Base-by-base conservation (phyloP, 805 yeast species). In the Nakazawaea molendinolei region DNA sequence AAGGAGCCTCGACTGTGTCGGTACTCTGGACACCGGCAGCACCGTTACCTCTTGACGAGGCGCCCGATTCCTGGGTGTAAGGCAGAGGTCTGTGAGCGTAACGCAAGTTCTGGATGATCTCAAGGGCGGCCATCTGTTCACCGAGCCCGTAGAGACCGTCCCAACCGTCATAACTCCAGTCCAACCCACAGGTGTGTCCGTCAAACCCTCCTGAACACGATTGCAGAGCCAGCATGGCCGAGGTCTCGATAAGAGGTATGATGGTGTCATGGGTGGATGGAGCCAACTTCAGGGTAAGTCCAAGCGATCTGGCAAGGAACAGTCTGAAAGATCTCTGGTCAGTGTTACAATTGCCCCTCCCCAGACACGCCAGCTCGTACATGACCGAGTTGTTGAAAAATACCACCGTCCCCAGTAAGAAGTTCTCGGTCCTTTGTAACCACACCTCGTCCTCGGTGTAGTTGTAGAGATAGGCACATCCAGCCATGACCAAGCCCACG, bases 181-280 rank as follows among this genome's bases (percentile, higher is more conserved):
- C 64, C 36, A 69, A 55, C 31, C 95, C 95, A 61, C 95, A 86
- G 0, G 97, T 89, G 44, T 76, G 81, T 13, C 86, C 86, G 55
- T 89, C 97, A 5, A 60, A 41, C 49, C 96, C 97, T 41, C 95
- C 95, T 1, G 78, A 63, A 58, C 95, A 86, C 1, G 90, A 72
- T 33, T 60, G 60, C 2, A 89, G 90, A 1, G 95, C 95, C 19
- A 79, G 95, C 17, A 44, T 39, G 2, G 86, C 83, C 15, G 79
- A 75, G 22, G 65, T 58, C 21, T 62, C 63, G 12, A 74, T 36
- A 52, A 61, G 61, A 8, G 48, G 31, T 38, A 56, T 60, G 44
- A 82, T 72, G 4, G 56, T 51, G 33, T 65, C 68, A 32, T 52
- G 57, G 4, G 81, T 63, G 26, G 64, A 58, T 3, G 86, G 86